phyloP scores from a whole-genome alignment of 192 early-diverging fungal species.

The Backusella circina region DNA sequence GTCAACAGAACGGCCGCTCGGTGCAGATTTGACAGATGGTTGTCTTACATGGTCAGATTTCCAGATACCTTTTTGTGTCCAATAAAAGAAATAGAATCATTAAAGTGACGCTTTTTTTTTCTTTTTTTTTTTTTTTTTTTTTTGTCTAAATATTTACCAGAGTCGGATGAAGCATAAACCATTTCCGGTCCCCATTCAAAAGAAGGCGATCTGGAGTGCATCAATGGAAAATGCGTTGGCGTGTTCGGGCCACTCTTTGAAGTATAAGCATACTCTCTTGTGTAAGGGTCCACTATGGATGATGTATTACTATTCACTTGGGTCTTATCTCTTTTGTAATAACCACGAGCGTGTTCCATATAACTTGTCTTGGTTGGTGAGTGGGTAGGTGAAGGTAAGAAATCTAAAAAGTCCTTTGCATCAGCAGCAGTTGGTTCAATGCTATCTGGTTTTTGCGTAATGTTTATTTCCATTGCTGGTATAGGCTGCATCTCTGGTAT shows the following conservation, averaged over 20 bases:
- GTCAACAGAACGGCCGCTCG: background rate
- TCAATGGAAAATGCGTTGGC: background rate
- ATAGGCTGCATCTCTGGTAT: slow-evolving; percentile 33
- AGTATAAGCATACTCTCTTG: background rate
- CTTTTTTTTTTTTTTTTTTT: background rate
- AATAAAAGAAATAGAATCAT: background rate
- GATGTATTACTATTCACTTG: background rate
- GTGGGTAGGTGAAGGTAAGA: slow-evolving; percentile 14
- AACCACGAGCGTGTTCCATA: slow-evolving; percentile 13
- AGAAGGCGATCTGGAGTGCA: background rate
- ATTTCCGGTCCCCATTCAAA: background rate
- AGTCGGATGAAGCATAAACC: background rate
- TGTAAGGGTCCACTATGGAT: background rate
- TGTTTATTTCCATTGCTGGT: background rate
- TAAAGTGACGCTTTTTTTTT: background rate
- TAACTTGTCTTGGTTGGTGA: slow-evolving; percentile 3
- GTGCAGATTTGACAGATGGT: background rate
- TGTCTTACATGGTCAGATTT: background rate
- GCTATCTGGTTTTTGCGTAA: background rate
- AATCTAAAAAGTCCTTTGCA: slow-evolving; percentile 17
- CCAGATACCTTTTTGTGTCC: background rate
- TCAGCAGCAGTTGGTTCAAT: slow-evolving; percentile 18
- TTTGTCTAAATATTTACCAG: too few relatives aligned
- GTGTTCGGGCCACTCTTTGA: background rate
- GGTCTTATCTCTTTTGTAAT: background rate